phyloP scores from a whole-genome alignment of 176 grass and related monocot genomes.

The Rhynchospora tenuis region DNA sequence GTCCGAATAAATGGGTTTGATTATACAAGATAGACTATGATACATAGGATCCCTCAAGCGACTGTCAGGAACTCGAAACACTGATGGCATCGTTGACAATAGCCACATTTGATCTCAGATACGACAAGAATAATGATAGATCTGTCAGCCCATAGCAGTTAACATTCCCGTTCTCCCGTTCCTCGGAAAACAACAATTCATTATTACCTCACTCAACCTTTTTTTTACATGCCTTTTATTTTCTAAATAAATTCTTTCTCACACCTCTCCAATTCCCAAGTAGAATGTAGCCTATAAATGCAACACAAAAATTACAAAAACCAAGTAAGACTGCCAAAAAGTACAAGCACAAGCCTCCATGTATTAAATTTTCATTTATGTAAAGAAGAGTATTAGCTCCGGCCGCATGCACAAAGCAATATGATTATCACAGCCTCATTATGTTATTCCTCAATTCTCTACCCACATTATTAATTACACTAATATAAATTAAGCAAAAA shows the following conservation, averaged over 20 bases:
- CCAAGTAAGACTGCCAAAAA: neutral
- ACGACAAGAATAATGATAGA: neutral
- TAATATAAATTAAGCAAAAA: neutral
- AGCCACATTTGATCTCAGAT: neutral
- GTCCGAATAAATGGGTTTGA: no score
- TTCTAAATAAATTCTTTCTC: neutral
- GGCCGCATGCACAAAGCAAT: neutral
- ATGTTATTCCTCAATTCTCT: neutral
- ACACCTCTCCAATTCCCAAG: neutral
- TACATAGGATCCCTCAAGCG: neutral
- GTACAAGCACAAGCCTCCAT: neutral
- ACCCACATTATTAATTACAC: neutral
- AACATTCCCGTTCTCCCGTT: neutral
- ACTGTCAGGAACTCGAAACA: neutral
- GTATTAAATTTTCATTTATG: neutral
- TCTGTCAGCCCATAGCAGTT: neutral
- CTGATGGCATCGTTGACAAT: neutral
- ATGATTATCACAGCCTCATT: neutral
- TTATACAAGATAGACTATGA: neutral
- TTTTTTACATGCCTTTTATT: neutral
- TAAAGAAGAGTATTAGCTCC: neutral
- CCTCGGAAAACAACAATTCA: slow-evolving; percentile 7
- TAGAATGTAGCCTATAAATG: slow-evolving; percentile 6
- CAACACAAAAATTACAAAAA: neutral
- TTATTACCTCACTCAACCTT: neutral